Base-by-base conservation (phyloP, 75 land plant species). In the Pinus albicaulis region DNA sequence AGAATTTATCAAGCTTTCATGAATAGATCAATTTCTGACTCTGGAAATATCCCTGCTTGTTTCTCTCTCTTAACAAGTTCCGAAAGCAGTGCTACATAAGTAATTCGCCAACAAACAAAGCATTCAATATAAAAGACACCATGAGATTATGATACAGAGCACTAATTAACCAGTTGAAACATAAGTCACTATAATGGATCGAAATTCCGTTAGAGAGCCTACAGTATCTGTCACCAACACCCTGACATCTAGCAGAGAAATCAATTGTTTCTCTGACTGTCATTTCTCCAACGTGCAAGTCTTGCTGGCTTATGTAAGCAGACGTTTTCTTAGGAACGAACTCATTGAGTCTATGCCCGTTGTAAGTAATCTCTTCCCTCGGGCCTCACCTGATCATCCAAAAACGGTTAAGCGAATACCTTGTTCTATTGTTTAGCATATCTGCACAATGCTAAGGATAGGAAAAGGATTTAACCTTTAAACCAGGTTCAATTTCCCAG, bases 261-360 rank as follows among this genome's bases (percentile, higher is more conserved):
- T 89, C 93, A 13, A 93, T 60, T 13, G 96, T 93, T 78, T 93
- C 96, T 68, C 93, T 66, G 10, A 91, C 96, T 19, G 96, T 91
- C 24, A 91, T 80, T 78, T 89, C 89, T 17, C 84, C 86, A 57
- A 93, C 84, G 60, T 91, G 96, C 74, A 76, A 75, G 61, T 93
- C 96, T 10, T 82, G 82, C 75, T 93, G 96, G 65, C 96, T 83
- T 15, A 87, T 90, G 74, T 95, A 95, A 13, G 98, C 90, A 12
- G 93, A 88, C 48, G 98, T 95, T 74, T 91, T 90, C 59, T 87
- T 87, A 19, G 98, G 91, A 26, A 89, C 86, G 74, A 95, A 95
- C 71, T 95, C 98, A 4, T 89, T 75, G 13, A 95, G 57, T 66
- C 69, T 56, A 59, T 90, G 78, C 11, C 98, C 98, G 56, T 95